These are phyloP conservation scores for Cercophora sp. DNA, from an alignment of 495 filamentous ascomycete genomes.

Conservation along the genomic window DNA sequence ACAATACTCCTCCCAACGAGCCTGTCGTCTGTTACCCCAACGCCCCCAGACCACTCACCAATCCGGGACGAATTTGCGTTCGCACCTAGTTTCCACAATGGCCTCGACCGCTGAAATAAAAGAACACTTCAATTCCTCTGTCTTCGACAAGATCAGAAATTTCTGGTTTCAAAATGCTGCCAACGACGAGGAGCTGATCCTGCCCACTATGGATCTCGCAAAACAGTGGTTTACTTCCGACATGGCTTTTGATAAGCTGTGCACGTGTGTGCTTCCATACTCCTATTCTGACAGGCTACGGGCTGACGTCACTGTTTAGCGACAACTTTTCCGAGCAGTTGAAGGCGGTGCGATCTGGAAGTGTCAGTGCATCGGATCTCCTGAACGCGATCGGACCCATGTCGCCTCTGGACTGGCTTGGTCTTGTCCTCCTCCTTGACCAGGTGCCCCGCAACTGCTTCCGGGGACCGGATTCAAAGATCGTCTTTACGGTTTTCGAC, in stretches of 20 bases:
- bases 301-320: too few relatives aligned
- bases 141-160: neutral
- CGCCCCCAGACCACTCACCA: too few relatives aligned
- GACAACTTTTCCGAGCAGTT: too few relatives aligned
- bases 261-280: neutral
- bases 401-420: constrained; percentile 16
- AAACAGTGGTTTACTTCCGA: constrained; percentile 7
- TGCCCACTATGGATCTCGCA: neutral
- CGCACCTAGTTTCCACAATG: too few relatives aligned
- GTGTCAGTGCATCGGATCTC: constrained; percentile 8
- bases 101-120: too few relatives aligned
- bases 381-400: constrained; percentile 6
- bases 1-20: too few relatives aligned
- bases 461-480: constrained; percentile 4
- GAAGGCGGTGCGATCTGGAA: neutral
- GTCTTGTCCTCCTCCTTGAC: constrained; percentile 20
- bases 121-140: neutral
- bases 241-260: neutral
- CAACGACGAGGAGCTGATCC: neutral
- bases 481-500: constrained; percentile 9
- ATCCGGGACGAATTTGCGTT: too few relatives aligned
- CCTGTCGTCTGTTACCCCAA: too few relatives aligned
- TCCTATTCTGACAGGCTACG: too few relatives aligned
- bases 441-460: constrained; percentile 23
- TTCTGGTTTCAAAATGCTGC: constrained; percentile 4